A percentile compares a stretch with the other conserved stretches of the same genome.
Conservation (phyloP, 176 grass and related monocot genomes). For the Carex parvula region DNA sequence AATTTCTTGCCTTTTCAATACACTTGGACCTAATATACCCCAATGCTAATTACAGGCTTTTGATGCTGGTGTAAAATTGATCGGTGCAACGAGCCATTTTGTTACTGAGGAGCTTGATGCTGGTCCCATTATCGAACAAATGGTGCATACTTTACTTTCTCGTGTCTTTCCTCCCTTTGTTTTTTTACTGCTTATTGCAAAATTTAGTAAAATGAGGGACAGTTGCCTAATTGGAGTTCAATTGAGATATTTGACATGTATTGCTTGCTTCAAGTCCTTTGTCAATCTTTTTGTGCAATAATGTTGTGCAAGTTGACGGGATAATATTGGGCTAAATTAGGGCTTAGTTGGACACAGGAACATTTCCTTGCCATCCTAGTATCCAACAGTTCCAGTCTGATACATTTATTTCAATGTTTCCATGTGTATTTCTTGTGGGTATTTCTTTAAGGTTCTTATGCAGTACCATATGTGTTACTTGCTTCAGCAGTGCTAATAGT, state of each 20-base stretch:
- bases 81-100: constrained; percentile 94
- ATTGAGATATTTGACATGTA: background rate
- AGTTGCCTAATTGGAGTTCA: background rate
- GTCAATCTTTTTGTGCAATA: background rate
- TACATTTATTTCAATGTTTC: background rate
- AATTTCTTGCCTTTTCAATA: background rate
- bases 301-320: background rate
- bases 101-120: constrained; percentile 88
- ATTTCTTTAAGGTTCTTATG: background rate
- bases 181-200: constrained; percentile 1
- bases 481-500: background rate
- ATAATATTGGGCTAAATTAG: background rate
- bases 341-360: background rate
- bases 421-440: background rate
- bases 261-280: background rate
- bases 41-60: constrained; percentile 61
- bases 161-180: background rate
- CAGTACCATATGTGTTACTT: background rate
- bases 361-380: background rate
- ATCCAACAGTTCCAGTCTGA: background rate
- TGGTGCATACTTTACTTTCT: constrained; percentile 43
- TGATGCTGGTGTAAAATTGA: constrained; percentile 91
- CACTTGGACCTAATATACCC: background rate
- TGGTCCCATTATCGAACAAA: constrained; percentile 93
- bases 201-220: background rate